Evolutionary conservation across 768 basidiomycete genomes (phyloP).

Genomic region (Sistotremastrum niveocremeum): DNA sequence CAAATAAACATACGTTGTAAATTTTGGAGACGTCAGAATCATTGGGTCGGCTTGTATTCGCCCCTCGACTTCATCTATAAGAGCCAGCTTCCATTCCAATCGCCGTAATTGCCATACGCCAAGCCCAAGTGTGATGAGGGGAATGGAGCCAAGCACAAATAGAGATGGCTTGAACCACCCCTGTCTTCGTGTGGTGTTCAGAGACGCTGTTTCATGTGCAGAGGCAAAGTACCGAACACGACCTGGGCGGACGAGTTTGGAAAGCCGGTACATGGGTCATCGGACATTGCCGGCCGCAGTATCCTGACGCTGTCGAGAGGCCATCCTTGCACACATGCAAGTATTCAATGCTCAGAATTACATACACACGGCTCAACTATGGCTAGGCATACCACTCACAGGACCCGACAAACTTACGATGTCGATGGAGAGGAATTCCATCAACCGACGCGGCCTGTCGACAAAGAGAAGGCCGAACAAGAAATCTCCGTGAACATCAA

Average conservation of each 20-base stretch:
- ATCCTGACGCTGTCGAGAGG: too few relatives aligned
- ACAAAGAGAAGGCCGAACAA: conserved; percentile 95
- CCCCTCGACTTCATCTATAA: conserved; percentile 89
- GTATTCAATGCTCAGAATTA: too few relatives aligned
- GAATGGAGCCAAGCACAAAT: conserved; percentile 69
- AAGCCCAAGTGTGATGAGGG: conserved; percentile 78
- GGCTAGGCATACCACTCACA: conserved; percentile 2
- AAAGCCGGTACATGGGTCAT: too few relatives aligned
- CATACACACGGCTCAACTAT: neutral
- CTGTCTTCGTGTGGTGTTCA: conserved; percentile 34
- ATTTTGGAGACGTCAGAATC: conserved; percentile 21
- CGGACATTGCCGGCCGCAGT: too few relatives aligned
- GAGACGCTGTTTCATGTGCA: neutral
- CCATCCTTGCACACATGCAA: too few relatives aligned
- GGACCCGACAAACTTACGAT: conserved; percentile 34
- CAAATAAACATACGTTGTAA: too few relatives aligned
- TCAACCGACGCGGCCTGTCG: conserved; percentile 93
- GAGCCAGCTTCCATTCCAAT: conserved; percentile 84
- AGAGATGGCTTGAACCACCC: conserved; percentile 58
- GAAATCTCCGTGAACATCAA: conserved; percentile 94
- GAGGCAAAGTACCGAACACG: too few relatives aligned
- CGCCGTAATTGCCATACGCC: conserved; percentile 92
- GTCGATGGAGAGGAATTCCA: conserved; percentile 73
- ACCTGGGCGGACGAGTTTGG: too few relatives aligned
- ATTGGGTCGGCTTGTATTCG: conserved; percentile 75